Percentiles rank a stretch among this genome's conserved stretches.
Conservation (phyloP, 2,329 filamentous ascomycete species). For the Pseudocercospora pini-densiflorae region DNA sequence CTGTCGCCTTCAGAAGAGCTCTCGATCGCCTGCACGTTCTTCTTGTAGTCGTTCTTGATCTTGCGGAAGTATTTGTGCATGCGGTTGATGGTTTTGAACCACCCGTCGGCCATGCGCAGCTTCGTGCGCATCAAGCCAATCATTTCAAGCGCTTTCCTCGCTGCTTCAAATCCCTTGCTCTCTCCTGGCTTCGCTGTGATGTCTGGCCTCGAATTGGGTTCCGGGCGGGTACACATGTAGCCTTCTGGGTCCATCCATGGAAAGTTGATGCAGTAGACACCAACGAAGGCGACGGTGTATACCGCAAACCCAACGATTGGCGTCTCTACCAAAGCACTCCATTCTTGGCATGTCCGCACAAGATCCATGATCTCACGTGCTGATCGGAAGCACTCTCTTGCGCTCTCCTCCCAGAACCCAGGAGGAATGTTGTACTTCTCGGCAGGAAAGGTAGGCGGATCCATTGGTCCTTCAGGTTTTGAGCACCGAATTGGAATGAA, state of each 20-base stretch:
- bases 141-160: constrained; percentile 55
- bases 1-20: constrained; percentile 38
- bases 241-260: constrained; percentile 67
- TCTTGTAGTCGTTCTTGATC: constrained; percentile 56
- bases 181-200: constrained; percentile 24
- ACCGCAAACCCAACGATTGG: constrained; percentile 69
- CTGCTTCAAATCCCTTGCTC: constrained; percentile 47
- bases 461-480: constrained; percentile 62
- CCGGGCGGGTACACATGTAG: constrained; percentile 51
- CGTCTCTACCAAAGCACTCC: constrained; percentile 67
- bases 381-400: constrained; percentile 65
- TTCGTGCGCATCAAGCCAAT: constrained; percentile 57
- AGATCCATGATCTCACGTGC: constrained; percentile 68
- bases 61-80: constrained; percentile 59
- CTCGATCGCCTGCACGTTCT: constrained; percentile 38
- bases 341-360: constrained; percentile 64
- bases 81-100: constrained; percentile 58
- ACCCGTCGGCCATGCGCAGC: constrained; percentile 62
- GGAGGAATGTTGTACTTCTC: constrained; percentile 52
- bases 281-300: constrained; percentile 68
- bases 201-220: constrained; percentile 17
- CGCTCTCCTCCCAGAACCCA: constrained; percentile 67
- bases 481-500: constrained; percentile 62
- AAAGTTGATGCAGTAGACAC: constrained; percentile 69
- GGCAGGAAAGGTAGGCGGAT: constrained; percentile 59